A percentile compares a stretch with the other conserved stretches of the same genome.
Conservation (phyloP, 2,329 filamentous ascomycete genomes). For the Penicillium sp. region DNA sequence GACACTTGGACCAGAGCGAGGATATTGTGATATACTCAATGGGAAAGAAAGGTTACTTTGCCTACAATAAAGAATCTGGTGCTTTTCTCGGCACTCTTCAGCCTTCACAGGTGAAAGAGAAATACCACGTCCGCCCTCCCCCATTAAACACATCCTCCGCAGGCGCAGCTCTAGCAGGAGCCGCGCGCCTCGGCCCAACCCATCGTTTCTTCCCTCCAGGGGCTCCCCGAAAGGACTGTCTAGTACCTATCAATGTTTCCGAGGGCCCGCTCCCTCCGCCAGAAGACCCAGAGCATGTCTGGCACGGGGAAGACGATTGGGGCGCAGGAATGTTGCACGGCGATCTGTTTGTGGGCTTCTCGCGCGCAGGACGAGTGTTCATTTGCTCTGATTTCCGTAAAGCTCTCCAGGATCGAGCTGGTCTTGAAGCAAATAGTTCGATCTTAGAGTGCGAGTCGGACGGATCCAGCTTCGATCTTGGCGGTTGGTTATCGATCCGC, state of each 20-base stretch:
- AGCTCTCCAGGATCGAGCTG: slow-evolving; percentile 32
- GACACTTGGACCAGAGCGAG: slow-evolving; percentile 48
- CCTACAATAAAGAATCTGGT: slow-evolving; percentile 45
- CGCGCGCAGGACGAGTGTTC: slow-evolving; percentile 46
- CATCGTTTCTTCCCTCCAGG: slow-evolving; percentile 19
- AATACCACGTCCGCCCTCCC: slow-evolving; percentile 39
- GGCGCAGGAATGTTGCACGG: slow-evolving; percentile 49
- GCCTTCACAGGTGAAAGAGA: slow-evolving; percentile 34
- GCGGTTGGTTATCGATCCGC: slow-evolving; percentile 49
- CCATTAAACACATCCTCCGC: slow-evolving; percentile 18
- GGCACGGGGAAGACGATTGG: slow-evolving; percentile 48
- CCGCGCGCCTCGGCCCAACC: slow-evolving; percentile 25
- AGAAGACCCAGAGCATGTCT: slow-evolving; percentile 24
- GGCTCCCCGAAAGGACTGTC: slow-evolving; percentile 24
- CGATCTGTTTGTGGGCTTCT: slow-evolving; percentile 47
- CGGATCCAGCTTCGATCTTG: slow-evolving; percentile 46
- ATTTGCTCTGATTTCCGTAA: slow-evolving; percentile 49
- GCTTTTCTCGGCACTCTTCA: slow-evolving; percentile 41
- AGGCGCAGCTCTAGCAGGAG: slow-evolving; percentile 20
- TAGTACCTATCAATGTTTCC: slow-evolving; percentile 30
- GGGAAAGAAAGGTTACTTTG: slow-evolving; percentile 45
- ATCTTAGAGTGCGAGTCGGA: slow-evolving; percentile 48
- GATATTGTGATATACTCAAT: slow-evolving; percentile 50
- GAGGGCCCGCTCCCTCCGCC: slow-evolving; percentile 30
- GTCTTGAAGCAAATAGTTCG: slow-evolving; percentile 29